phyloP scores from a whole-genome alignment of 2,329 filamentous ascomycete species.

The Nothophaeocryptopus gaeumannii region DNA sequence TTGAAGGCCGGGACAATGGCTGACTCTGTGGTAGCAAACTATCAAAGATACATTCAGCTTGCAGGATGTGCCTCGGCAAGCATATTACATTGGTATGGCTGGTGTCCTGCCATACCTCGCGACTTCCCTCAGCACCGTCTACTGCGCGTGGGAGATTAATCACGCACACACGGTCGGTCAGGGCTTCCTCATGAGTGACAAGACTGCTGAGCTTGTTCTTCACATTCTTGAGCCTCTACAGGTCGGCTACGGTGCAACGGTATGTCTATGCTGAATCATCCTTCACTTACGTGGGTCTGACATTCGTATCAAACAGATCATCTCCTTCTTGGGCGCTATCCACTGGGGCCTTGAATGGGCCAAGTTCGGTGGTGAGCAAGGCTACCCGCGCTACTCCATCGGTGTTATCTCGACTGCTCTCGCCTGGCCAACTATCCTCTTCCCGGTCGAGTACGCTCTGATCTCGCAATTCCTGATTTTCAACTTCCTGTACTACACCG shows the following conservation, averaged over 20 bases:
- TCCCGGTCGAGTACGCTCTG: constrained; percentile 80
- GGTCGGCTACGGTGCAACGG: constrained; percentile 83
- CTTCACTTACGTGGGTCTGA: background rate
- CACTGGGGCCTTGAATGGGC: constrained; percentile 92
- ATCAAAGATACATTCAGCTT: constrained; percentile 51
- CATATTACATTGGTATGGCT: constrained; percentile 51
- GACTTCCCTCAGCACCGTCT: constrained; percentile 79
- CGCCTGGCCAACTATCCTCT: constrained; percentile 84
- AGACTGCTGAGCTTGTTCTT: constrained; percentile 69
- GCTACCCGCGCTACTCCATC: constrained; percentile 77
- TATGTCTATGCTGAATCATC: constrained; percentile 42
- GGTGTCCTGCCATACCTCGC: constrained; percentile 65
- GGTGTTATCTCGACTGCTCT: constrained; percentile 75
- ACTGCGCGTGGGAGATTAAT: constrained; percentile 79
- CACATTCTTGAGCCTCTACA: constrained; percentile 80
- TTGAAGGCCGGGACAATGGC: background rate
- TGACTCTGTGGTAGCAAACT: constrained; percentile 40
- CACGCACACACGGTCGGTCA: constrained; percentile 60
- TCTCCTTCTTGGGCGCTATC: constrained; percentile 89
- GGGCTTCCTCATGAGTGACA: constrained; percentile 63
- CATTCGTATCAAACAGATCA: constrained; percentile 56
- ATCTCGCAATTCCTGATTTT: constrained; percentile 85
- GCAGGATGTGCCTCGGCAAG: constrained; percentile 45
- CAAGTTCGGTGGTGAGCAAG: constrained; percentile 62
- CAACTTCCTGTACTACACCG: constrained; percentile 79